Base-by-base conservation (phyloP, 805 yeast species). In the Candida qinlingensis region DNA sequence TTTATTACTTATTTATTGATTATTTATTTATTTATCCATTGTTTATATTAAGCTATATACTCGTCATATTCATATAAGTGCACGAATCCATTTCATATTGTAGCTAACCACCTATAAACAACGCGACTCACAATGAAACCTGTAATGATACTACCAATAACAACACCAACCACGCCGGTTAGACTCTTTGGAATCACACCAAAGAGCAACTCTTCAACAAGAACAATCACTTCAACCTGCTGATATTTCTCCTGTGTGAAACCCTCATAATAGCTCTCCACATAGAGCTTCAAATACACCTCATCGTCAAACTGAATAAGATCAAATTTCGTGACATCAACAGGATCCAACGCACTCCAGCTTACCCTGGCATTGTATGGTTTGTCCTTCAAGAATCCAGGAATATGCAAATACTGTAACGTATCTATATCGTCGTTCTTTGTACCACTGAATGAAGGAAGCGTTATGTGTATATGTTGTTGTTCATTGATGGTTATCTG, bases 291-390 rank as follows among this genome's bases (percentile, higher is more conserved):
- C 19, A 45, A 9, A 35, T 42, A 29, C 1, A 45, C 49, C 4
- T 36, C 48, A 7, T 48, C 51, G 4, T 48, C 44, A 10, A 8
- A 13, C 19, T 41, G 44, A 12, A 45, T 38, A 6, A 48, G 36
- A n/a, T 55, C 55, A 30, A 54, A 54, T n/a, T 49, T 44, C 2
- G 46, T 30, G 1, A 56, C 45, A 6, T 51, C 43, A 19, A 58
- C 46, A 2, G 62, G 58, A 39, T 59, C 61, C 11, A 58, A 47
- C 6, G 63, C 50, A 42, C 58, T 56, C 62, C 62, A 59, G 2
- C 60, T 53, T n/a, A 55, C 47, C 38, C 57, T 47, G 1, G 52
- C 57, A 42, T 54, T 53, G 45, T 55, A 52, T n/a, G 46, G 39
- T 2, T 11, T 11, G 4, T 26, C 28, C 28, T 28, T 19, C 9